Base-by-base conservation (phyloP, 805 yeast species). In the Cyberlindnera meyerae region DNA sequence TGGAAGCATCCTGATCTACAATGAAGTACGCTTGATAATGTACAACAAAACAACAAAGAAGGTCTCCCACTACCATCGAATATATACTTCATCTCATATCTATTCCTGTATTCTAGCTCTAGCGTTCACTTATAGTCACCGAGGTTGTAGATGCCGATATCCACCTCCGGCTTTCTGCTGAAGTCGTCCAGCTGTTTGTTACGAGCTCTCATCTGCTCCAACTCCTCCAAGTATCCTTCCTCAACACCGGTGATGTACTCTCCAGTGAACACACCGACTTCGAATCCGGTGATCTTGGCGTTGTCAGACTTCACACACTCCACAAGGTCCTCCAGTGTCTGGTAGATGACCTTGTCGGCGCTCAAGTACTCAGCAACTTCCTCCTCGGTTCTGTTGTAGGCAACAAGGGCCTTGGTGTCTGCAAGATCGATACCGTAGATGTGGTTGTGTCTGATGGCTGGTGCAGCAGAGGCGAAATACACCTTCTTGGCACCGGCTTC, bases 341-440 rank as follows among this genome's bases (percentile, higher is more conserved):
- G 97, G 64, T 82, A 93, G 43, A 89, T 81, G 24, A 93, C 96
- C 49, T 71, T 73, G 59, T 93, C 97, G 33, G 97, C 96, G 31
- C 95, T 95, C 43, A 93, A 75, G 7, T 70, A 84, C 33, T 70
- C 52, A 11, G 93, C 80, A 46, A 93, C 79, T 59, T 85, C 86
- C 2, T 75, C 77, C 44, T 80, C 90, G 8, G 78, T 66, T 52
- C 82, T 77, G 50, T 81, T 68, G 62, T 75, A 93, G 6, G 96
- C 98, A 30, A 93, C 96, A 24, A 93, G 70, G 9, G 96, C 96
- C 61, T 78, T 84, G 33, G 90, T 85, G 56, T 93, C 97, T 20
- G 98, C 97, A 44, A 93, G 73, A 66, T 93, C 98, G 48, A 93
- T 93, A 60, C 98, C 98, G 61, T 93, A 93, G 41, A 93, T 87